Base-by-base conservation (phyloP, 805 yeast species). In the Cyberlindnera samutprakarnensis region DNA sequence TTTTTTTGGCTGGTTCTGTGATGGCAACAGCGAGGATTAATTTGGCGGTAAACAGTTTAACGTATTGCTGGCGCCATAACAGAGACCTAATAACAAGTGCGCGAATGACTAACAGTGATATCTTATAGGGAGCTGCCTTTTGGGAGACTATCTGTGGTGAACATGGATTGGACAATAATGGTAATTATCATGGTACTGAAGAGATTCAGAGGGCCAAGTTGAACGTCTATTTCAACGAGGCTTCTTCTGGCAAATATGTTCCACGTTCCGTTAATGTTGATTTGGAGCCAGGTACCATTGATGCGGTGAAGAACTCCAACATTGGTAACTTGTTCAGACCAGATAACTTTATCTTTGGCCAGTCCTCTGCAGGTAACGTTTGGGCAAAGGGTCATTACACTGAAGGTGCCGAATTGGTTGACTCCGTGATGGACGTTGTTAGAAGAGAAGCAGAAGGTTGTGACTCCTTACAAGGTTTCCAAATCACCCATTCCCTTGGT, bases 301-400 rank as follows among this genome's bases (percentile, higher is more conserved):
- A 90, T 58, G 96, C 92, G 65, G 96, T 92, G 31, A 85, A 95
- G 62, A 84, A 87, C 28, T 96, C 97, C 46, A 69, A 73, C 38
- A 92, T 85, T 70, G 81, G 81, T 55, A 84, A 86, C 57, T 72
- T 90, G 53, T 90, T 92, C 69, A 97, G 94, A 61, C 98, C 98
- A 35, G 98, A 90, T 61, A 96, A 88, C 68, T 75, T 92, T 57
- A 87, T 90, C 56, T 79, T 81, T 39, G 98, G 98, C 59, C 92
- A 92, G 62, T 96, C 94, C 62, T 97, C 94, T 58, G 98, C 98
- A 19, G 96, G 97, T 49, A 90, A 92, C 63, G 92, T 90, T 66
- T 90, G 86, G 66, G 98, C 97, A 31, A 85, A 96, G 67, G 98
- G 98, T 54, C 96, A 92, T 63, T 92, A 88, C 70, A 90, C 98